Percentiles rank a stretch among this genome's conserved stretches.
phyloP scores from a whole-genome alignment of 2,329 filamentous ascomycete species.

The Penicillium sp. region DNA sequence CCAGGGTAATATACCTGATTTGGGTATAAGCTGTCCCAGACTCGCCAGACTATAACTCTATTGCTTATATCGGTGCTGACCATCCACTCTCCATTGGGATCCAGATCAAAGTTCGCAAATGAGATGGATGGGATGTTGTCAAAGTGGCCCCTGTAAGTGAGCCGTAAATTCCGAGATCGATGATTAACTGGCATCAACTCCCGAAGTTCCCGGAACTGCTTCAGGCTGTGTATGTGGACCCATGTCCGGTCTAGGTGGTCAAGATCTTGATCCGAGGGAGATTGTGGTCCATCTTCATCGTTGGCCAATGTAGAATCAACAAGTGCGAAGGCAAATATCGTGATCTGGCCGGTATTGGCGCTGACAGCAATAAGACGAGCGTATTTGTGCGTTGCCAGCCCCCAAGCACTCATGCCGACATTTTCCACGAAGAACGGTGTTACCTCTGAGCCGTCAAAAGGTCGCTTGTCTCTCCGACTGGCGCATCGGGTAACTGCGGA shows the following conservation, averaged over 20 bases:
- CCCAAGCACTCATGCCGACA: slow-evolving; percentile 82
- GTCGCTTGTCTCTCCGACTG: slow-evolving; percentile 18
- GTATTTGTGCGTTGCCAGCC: slow-evolving; percentile 74
- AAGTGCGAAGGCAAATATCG: slow-evolving; percentile 61
- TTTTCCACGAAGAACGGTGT: slow-evolving; percentile 70
- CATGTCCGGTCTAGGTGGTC: slow-evolving; percentile 30
- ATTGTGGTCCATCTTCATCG: slow-evolving; percentile 16
- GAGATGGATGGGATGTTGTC: slow-evolving; percentile 59
- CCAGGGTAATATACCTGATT: slow-evolving; percentile 26
- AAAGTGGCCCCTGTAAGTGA: slow-evolving; percentile 44
- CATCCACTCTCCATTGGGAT: slow-evolving; percentile 57
- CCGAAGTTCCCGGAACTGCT: slow-evolving; percentile 29
- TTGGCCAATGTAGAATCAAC: slow-evolving; percentile 33
- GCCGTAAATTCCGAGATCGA: slow-evolving; percentile 43
- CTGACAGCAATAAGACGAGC: slow-evolving; percentile 86
- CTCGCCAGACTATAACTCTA: slow-evolving; percentile 50
- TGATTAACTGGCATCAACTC: slow-evolving; percentile 29
- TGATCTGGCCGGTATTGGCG: slow-evolving; percentile 66
- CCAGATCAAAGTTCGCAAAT: slow-evolving; percentile 60
- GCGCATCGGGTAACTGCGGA: slow-evolving; percentile 44
- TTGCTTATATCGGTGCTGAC: slow-evolving; percentile 59
- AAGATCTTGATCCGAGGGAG: neutral
- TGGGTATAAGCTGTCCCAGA: slow-evolving; percentile 41
- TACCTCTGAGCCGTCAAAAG: slow-evolving; percentile 36
- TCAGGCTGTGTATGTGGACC: slow-evolving; percentile 28